Percentiles rank a stretch among this genome's conserved stretches.
Conservation (phyloP, 208 protist species). For the Acanthamoeba castellanii region DNA sequence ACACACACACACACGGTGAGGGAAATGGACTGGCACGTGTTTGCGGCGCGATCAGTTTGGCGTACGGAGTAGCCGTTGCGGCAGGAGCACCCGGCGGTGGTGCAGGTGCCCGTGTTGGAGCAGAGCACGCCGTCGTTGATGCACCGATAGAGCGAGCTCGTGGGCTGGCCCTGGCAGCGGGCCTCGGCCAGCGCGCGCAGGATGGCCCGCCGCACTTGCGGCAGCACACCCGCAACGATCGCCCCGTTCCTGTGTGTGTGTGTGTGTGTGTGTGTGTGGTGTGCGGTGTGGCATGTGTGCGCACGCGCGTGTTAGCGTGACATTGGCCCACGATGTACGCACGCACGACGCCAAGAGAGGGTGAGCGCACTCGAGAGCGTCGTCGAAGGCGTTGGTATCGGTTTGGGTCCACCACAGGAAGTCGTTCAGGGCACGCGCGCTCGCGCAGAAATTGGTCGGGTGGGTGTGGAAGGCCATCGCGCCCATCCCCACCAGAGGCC, state of each 20-base stretch:
- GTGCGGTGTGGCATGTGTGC: too few relatives aligned
- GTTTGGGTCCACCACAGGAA: slow-evolving; percentile 23
- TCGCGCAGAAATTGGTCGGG: neutral
- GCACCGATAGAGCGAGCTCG: slow-evolving; percentile 1
- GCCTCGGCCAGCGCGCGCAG: neutral
- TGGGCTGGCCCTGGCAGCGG: neutral
- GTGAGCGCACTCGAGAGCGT: neutral
- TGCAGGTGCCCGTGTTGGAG: neutral
- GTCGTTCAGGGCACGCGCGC: neutral
- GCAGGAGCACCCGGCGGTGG: neutral
- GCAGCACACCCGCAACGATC: neutral
- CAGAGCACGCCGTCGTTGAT: neutral
- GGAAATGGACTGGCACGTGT: too few relatives aligned
- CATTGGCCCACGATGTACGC: too few relatives aligned
- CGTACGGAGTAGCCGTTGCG: neutral
- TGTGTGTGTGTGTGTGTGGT: too few relatives aligned
- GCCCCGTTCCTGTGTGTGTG: neutral
- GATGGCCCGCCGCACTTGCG: neutral
- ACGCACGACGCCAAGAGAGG: neutral
- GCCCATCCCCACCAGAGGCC: slow-evolving; percentile 5
- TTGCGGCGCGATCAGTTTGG: neutral
- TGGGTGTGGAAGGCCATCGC: neutral
- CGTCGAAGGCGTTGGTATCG: neutral
- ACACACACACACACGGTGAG: neutral
- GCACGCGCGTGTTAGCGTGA: too few relatives aligned